Evolutionary conservation across 2,329 filamentous ascomycete genomes (phyloP).

Genomic region (Akanthomyces dipterigenus): DNA sequence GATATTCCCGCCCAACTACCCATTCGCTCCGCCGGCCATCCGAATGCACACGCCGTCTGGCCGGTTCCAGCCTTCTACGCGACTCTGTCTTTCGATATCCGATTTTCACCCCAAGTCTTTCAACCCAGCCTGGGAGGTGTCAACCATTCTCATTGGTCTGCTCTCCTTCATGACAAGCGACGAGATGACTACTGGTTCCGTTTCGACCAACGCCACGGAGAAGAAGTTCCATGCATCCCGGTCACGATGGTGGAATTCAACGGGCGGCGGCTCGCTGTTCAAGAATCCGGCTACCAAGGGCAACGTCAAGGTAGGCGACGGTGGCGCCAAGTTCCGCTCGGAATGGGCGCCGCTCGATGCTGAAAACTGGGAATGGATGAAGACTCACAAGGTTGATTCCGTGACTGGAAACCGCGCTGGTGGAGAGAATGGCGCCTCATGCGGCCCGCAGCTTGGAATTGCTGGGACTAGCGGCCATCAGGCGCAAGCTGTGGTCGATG

Average conservation of each 20-base stretch:
- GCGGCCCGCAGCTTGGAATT: constrained; percentile 52
- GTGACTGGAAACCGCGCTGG: constrained; percentile 58
- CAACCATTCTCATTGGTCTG: constrained; percentile 88
- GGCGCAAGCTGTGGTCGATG: constrained; percentile 70
- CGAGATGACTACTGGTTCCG: constrained; percentile 93
- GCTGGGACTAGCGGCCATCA: constrained; percentile 53
- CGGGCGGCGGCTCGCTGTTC: constrained; percentile 70
- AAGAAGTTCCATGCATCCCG: constrained; percentile 69
- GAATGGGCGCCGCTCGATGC: constrained; percentile 88
- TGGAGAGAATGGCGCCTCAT: constrained; percentile 43
- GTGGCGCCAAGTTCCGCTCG: constrained; percentile 78
- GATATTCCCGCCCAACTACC: constrained; percentile 92
- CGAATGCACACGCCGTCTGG: constrained; percentile 98
- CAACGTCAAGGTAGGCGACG: constrained; percentile 86
- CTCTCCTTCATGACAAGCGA: constrained; percentile 98
- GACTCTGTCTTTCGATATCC: constrained; percentile 90
- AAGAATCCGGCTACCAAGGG: constrained; percentile 56
- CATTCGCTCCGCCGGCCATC: constrained; percentile 93
- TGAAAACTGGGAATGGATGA: constrained; percentile 92
- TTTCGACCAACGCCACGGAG: constrained; percentile 71
- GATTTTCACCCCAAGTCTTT: constrained; percentile 98
- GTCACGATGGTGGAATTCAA: constrained; percentile 94
- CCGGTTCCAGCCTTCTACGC: constrained; percentile 86
- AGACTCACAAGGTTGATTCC: constrained; percentile 70
- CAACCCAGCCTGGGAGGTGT: constrained; percentile 97